Percentiles rank a stretch among this genome's conserved stretches.
Conservation (phyloP, 176 grass and related monocot genomes). For the Raddia distichophylla region DNA sequence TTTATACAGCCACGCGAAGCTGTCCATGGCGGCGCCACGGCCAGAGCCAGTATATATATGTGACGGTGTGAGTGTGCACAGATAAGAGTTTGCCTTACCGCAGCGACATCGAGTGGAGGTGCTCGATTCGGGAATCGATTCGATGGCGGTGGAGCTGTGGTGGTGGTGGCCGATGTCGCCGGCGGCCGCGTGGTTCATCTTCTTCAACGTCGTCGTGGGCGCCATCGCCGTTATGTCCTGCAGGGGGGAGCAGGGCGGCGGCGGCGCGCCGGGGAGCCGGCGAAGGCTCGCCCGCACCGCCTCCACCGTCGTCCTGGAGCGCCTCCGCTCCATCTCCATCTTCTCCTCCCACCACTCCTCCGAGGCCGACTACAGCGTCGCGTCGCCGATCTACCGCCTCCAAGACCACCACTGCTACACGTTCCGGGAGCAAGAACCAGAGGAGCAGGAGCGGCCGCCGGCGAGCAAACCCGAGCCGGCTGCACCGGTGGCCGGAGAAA, state of each 20-base stretch:
- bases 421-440: not conserved
- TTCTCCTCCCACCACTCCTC: slow-evolving; percentile 15
- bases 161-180: slow-evolving; percentile 29
- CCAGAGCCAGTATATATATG: not conserved
- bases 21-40: not conserved
- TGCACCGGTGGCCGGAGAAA: not conserved
- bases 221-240: slow-evolving; percentile 29
- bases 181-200: slow-evolving; percentile 34
- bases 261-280: not conserved
- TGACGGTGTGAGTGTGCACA: not conserved
- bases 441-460: no score
- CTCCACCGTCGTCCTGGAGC: slow-evolving; percentile 17
- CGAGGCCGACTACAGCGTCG: not conserved
- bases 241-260: not conserved
- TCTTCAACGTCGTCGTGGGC: slow-evolving; percentile 42
- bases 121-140: not conserved
- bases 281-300: slow-evolving; percentile 1
- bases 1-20: slow-evolving; percentile 8
- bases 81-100: no score
- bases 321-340: slow-evolving; percentile 27
- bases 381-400: not conserved
- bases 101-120: no score
- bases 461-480: no score
- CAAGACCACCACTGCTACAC: not conserved
- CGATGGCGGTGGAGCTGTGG: slow-evolving; percentile 3